phyloP scores from a whole-genome alignment of 1,284 basidiomycete species.

The Porogramme epimiltina region DNA sequence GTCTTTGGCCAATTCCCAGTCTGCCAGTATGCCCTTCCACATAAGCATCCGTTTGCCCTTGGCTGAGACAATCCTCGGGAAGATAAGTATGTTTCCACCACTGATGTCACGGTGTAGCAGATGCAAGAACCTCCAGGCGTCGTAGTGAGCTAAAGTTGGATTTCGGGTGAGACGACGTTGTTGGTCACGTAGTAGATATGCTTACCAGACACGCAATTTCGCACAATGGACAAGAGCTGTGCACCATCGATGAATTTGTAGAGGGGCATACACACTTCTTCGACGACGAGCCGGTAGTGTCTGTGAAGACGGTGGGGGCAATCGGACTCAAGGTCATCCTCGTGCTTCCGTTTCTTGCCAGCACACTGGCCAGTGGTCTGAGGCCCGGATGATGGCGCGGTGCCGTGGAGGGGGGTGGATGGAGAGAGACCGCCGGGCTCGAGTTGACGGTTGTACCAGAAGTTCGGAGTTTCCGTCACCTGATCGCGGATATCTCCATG shows the following conservation, averaged over 20 bases:
- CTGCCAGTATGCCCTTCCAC: neutral
- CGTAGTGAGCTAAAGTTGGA: neutral
- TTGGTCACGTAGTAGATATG: neutral
- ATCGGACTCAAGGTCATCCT: neutral
- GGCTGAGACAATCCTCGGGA: neutral
- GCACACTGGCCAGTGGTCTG: too few relatives aligned
- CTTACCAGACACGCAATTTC: neutral
- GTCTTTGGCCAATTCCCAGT: neutral
- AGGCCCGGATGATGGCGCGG: too few relatives aligned
- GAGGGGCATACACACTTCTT: conserved; percentile 10
- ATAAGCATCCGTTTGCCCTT: neutral
- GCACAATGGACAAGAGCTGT: neutral
- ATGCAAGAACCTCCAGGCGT: neutral
- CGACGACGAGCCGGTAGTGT: conserved; percentile 12
- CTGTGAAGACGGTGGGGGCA: conserved; percentile 3
- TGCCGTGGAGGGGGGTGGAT: too few relatives aligned
- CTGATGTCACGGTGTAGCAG: conserved; percentile 3
- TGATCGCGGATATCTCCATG: conserved; percentile 15
- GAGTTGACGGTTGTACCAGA: neutral
- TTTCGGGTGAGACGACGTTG: neutral
- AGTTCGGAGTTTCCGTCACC: neutral
- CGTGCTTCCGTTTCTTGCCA: too few relatives aligned
- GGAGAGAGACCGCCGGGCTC: too few relatives aligned
- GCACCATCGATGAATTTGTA: neutral
- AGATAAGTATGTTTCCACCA: conserved; percentile 5